A percentile compares a stretch with the other conserved stretches of the same genome.
Evolutionary conservation across 495 filamentous ascomycete genomes (phyloP).

Genomic region (Penicillium bovifimosum): DNA sequence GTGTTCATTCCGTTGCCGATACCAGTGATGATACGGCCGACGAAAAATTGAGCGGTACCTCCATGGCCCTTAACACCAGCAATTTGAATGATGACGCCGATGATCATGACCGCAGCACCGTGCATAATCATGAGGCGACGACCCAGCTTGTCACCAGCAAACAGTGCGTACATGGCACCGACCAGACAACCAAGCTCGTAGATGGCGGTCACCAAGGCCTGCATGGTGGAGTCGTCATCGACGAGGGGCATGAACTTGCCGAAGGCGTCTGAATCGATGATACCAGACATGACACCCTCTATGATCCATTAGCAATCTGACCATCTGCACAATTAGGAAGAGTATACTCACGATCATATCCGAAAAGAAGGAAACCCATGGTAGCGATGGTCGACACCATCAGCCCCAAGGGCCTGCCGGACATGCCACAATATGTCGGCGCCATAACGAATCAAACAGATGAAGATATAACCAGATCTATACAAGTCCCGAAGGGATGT

Average conservation of each 20-base stretch:
- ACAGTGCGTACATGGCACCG: conserved; percentile 67
- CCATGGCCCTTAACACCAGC: conserved; percentile 44
- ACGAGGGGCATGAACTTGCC: conserved; percentile 64
- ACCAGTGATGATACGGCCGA: conserved; percentile 69
- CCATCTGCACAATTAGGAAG: neutral
- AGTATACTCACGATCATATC: conserved; percentile 49
- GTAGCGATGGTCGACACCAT: conserved; percentile 63
- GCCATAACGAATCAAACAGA: conserved; percentile 20
- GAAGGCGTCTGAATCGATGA: conserved; percentile 69
- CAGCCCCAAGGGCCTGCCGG: conserved; percentile 56
- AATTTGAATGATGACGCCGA: conserved; percentile 73
- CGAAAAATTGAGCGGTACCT: conserved; percentile 62
- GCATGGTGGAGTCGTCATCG: conserved; percentile 61
- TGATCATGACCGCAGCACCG: conserved; percentile 73
- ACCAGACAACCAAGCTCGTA: conserved; percentile 74
- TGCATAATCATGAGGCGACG: conserved; percentile 54
- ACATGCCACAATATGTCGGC: conserved; percentile 55
- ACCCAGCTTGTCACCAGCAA: conserved; percentile 63
- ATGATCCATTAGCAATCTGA: conserved; percentile 4
- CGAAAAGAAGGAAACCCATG: conserved; percentile 67
- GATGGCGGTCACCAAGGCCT: conserved; percentile 76
- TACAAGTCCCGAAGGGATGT: neutral
- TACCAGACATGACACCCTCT: conserved; percentile 73
- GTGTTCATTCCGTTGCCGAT: conserved; percentile 77
- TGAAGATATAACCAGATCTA: conserved; percentile 1